Evolutionary conservation across 495 filamentous ascomycete species (phyloP).

Genomic region (Podospora australis): DNA sequence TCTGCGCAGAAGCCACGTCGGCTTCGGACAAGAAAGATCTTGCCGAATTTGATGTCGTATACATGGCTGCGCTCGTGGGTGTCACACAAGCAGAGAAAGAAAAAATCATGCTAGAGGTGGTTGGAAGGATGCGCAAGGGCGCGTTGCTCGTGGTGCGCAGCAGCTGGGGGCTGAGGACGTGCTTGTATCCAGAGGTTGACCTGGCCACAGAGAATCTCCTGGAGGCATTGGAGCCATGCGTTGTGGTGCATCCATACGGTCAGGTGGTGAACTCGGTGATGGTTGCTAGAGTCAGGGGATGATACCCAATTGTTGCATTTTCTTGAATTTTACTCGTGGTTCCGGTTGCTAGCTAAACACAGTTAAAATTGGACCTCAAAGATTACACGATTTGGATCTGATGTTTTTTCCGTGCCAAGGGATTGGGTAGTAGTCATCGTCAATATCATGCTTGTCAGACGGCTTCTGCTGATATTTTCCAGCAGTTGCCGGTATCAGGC

Average conservation of each 20-base stretch:
- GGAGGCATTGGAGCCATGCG: constrained; percentile 15
- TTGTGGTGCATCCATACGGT: constrained; percentile 23
- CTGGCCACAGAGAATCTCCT: constrained; percentile 15
- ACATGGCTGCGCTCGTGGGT: constrained; percentile 27
- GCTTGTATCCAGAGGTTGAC: constrained; percentile 26
- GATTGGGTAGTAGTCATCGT: too few relatives aligned
- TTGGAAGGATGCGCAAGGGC: constrained; percentile 16
- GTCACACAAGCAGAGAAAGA: constrained; percentile 23
- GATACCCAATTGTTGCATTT: neutral
- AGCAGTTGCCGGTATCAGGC: too few relatives aligned
- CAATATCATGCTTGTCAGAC: too few relatives aligned
- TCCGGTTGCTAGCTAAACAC: too few relatives aligned
- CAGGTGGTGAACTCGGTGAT: constrained; percentile 29
- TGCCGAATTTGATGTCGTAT: constrained; percentile 24
- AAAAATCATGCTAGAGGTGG: constrained; percentile 18
- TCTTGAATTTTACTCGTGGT: too few relatives aligned
- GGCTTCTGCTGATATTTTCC: too few relatives aligned
- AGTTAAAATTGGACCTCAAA: too few relatives aligned
- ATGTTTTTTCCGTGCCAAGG: too few relatives aligned
- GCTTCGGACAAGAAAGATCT: constrained; percentile 6
- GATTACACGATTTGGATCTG: too few relatives aligned
- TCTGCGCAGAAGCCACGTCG: constrained; percentile 18
- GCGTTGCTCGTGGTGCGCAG: constrained; percentile 23
- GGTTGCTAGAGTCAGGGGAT: constrained; percentile 18
- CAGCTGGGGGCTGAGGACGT: constrained; percentile 20